Evolutionary conservation across 257 asterid species (phyloP).

Genomic region (Fraxinus americana): DNA sequence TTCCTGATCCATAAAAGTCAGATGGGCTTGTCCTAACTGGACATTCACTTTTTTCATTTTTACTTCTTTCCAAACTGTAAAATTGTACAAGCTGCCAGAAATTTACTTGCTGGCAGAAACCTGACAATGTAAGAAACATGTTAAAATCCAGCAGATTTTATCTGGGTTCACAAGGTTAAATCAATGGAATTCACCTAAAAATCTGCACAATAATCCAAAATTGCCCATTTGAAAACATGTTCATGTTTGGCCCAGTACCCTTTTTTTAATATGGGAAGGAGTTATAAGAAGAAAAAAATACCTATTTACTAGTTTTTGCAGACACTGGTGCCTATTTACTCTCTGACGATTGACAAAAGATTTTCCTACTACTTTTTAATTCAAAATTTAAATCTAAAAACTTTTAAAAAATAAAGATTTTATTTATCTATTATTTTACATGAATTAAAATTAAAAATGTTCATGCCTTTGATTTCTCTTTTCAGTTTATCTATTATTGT

Average conservation of each 20-base stretch:
- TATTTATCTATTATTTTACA: neutral
- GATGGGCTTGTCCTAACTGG: neutral
- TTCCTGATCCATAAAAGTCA: neutral
- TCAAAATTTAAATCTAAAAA: too few relatives aligned
- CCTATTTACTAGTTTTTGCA: neutral
- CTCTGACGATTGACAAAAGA: too few relatives aligned
- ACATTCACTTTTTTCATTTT: neutral
- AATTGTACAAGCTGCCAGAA: neutral
- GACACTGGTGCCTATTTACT: too few relatives aligned
- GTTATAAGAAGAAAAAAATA: constrained; percentile 20
- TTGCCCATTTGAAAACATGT: constrained; percentile 40
- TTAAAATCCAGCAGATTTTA: constrained; percentile 28
- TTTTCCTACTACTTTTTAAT: neutral
- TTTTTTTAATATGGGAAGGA: constrained; percentile 24
- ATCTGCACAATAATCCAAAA: constrained; percentile 35
- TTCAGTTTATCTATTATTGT: constrained; percentile 18
- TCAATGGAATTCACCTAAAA: constrained; percentile 12
- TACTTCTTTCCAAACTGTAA: neutral
- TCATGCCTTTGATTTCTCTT: constrained; percentile 17
- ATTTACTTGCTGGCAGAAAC: neutral
- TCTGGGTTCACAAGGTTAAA: neutral
- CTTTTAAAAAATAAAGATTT: too few relatives aligned
- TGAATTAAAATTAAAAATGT: neutral
- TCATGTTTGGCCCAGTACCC: constrained; percentile 20
- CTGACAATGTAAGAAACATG: neutral